Percentiles rank a stretch among this genome's conserved stretches.
These are phyloP conservation scores for Galeopsis tetrahit DNA, from an alignment of 257 asterid species.

Conservation along the genomic window DNA sequence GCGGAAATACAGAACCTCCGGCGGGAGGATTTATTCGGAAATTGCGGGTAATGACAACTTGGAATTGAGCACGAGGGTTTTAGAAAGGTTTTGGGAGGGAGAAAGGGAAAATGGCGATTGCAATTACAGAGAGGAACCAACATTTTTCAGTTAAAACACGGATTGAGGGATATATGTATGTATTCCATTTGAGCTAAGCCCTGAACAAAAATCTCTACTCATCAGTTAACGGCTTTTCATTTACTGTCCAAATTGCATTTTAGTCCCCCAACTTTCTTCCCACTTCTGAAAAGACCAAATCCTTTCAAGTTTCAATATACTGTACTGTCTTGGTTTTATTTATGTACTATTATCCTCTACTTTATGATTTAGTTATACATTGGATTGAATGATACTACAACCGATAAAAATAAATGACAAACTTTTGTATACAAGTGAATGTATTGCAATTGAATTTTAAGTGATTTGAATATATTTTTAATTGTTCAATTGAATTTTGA, in stretches of 20 bases:
- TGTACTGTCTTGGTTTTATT: not conserved
- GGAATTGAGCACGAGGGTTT: slow-evolving; percentile 36
- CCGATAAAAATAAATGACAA: too few species aligned
- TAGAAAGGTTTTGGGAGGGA: slow-evolving; percentile 47
- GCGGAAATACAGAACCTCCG: slow-evolving; percentile 44
- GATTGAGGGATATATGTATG: slow-evolving; percentile 18
- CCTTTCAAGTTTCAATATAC: too few species aligned
- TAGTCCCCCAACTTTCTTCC: slow-evolving; percentile 26
- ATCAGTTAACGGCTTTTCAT: slow-evolving; percentile 35
- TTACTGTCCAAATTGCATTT: slow-evolving; percentile 28
- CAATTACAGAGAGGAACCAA: slow-evolving; percentile 45
- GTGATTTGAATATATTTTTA: too few species aligned
- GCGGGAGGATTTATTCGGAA: slow-evolving; percentile 40
- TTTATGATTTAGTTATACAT: too few species aligned
- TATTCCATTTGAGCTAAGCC: slow-evolving; percentile 26
- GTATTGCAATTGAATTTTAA: too few species aligned
- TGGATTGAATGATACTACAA: too few species aligned
- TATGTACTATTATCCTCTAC: not conserved
- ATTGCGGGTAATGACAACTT: slow-evolving; percentile 26
- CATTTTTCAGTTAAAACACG: slow-evolving; percentile 38
- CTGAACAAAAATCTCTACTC: not conserved
- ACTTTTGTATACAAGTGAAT: too few species aligned
- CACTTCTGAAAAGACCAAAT: not conserved
- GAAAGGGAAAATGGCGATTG: slow-evolving; percentile 43
- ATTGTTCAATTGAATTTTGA: too few species aligned